Conservation (phyloP, 352 stramenopile species). For the Phytophthora colocasiae region DNA sequence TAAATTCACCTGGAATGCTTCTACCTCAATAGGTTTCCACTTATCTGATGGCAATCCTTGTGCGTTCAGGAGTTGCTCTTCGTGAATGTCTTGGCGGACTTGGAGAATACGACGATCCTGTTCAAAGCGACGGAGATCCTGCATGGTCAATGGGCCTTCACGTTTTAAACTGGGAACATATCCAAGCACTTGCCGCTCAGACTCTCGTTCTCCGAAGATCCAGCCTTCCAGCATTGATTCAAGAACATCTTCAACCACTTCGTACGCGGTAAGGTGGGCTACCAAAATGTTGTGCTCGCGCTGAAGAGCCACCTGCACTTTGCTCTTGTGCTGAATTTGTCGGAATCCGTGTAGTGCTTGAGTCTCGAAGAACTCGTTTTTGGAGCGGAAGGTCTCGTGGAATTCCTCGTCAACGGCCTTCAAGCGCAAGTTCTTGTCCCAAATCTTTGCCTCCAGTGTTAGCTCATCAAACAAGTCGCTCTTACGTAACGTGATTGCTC, state of each 20-base stretch:
- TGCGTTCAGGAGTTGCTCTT: slow-evolving; percentile 46
- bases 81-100: slow-evolving; percentile 34
- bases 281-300: slow-evolving; percentile 91
- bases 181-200: slow-evolving; percentile 64
- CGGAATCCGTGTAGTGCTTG: slow-evolving; percentile 91
- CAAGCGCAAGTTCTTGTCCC: slow-evolving; percentile 74
- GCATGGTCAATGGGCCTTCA: slow-evolving; percentile 74
- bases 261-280: slow-evolving; percentile 78
- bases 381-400: slow-evolving; percentile 89
- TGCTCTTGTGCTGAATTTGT: slow-evolving; percentile 85
- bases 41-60: slow-evolving; percentile 71
- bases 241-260: slow-evolving; percentile 95
- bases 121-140: slow-evolving; percentile 71
- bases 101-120: slow-evolving; percentile 55
- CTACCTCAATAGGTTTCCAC: slow-evolving; percentile 77
- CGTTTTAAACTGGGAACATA: slow-evolving; percentile 89
- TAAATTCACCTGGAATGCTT: slow-evolving; percentile 56
- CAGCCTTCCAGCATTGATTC: slow-evolving; percentile 97
- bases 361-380: slow-evolving; percentile 89
- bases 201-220: slow-evolving; percentile 95
- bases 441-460: slow-evolving; percentile 70
- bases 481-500: slow-evolving; percentile 62
- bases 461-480: slow-evolving; percentile 79
- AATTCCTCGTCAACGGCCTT: slow-evolving; percentile 92
- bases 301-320: slow-evolving; percentile 82